These are phyloP conservation scores for Pleurotus salmoneostramineus DNA, from an alignment of 768 basidiomycete genomes.

Conservation along the genomic window DNA sequence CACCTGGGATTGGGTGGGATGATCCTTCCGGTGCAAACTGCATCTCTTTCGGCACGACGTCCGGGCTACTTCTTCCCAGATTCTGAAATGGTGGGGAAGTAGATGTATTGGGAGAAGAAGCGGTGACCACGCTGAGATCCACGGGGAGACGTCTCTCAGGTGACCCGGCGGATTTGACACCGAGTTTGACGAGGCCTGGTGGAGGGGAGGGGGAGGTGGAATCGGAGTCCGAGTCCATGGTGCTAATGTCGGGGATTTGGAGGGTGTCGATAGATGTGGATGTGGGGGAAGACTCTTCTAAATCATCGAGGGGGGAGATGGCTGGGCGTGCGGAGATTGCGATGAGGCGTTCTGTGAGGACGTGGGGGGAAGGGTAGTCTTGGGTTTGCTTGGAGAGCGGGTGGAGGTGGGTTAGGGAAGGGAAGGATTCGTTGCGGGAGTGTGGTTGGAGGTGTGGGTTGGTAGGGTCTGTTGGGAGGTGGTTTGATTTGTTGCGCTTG, in stretches of 20 bases:
- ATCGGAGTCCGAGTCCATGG: slow-evolving; percentile 9
- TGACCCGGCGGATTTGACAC: slow-evolving; percentile 4
- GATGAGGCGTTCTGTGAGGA: slow-evolving; percentile 36
- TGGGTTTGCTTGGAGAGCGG: slow-evolving; percentile 33
- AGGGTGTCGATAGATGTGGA: slow-evolving; percentile 7
- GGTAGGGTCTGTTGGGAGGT: slow-evolving; percentile 14
- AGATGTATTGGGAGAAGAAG: no score
- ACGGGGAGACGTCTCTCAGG: slow-evolving; percentile 4
- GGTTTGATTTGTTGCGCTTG: slow-evolving; percentile 17
- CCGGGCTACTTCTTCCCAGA: not conserved
- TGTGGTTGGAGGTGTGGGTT: slow-evolving; percentile 29
- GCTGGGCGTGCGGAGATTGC: slow-evolving; percentile 25
- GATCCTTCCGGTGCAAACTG: not conserved
- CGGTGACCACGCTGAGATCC: slow-evolving; percentile 11
- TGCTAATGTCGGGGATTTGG: slow-evolving; percentile 6
- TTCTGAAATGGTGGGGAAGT: slow-evolving; percentile 3
- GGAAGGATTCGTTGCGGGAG: slow-evolving; percentile 13
- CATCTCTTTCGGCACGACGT: not conserved
- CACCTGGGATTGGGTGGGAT: not conserved
- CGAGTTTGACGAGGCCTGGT: slow-evolving; percentile 7
- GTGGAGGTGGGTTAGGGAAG: slow-evolving; percentile 20
- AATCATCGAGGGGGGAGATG: slow-evolving; percentile 20
- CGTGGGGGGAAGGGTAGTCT: slow-evolving; percentile 35
- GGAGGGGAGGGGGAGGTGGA: slow-evolving; percentile 12
- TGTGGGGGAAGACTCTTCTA: slow-evolving; percentile 14